Evolutionary conservation across 805 yeast genomes (phyloP).

Genomic region (Lipomyces sp.): DNA sequence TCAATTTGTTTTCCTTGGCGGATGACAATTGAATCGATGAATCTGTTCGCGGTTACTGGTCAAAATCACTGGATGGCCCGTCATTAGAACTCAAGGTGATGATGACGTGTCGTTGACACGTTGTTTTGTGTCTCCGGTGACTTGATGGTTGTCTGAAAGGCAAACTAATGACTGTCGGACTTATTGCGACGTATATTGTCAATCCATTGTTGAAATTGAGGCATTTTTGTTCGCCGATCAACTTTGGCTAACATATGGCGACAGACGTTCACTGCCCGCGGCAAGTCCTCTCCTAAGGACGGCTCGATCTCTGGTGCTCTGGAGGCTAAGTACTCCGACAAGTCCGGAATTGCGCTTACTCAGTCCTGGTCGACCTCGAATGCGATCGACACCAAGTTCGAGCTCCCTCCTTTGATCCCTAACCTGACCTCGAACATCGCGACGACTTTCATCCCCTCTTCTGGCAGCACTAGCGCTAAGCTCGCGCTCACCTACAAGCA

Average conservation of each 20-base stretch:
- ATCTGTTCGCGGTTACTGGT: not conserved
- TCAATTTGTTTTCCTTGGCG: not conserved
- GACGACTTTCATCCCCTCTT: constrained; percentile 85
- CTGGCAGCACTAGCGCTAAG: constrained; percentile 78
- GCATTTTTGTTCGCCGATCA: not conserved
- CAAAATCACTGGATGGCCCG: too few species aligned
- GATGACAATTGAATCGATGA: not conserved
- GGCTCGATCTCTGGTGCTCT: constrained; percentile 84
- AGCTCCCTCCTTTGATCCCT: constrained; percentile 86
- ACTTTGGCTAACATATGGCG: not conserved
- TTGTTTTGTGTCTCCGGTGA: not conserved
- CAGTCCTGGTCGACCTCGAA: constrained; percentile 99
- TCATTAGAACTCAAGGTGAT: not conserved
- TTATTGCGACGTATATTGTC: not conserved
- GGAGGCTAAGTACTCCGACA: constrained; percentile 90
- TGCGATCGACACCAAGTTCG: constrained; percentile 88
- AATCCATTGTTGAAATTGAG: not conserved
- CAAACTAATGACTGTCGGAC: not conserved
- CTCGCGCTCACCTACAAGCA: constrained; percentile 89
- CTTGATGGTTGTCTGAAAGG: not conserved
- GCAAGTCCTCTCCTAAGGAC: constrained; percentile 78
- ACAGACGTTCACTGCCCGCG: constrained; percentile 80
- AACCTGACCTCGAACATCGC: constrained; percentile 91
- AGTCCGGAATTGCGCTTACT: constrained; percentile 87
- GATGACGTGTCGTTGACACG: not conserved